Evolutionary conservation across 305 asterid species (phyloP).

Genomic region (Lippia alba): DNA sequence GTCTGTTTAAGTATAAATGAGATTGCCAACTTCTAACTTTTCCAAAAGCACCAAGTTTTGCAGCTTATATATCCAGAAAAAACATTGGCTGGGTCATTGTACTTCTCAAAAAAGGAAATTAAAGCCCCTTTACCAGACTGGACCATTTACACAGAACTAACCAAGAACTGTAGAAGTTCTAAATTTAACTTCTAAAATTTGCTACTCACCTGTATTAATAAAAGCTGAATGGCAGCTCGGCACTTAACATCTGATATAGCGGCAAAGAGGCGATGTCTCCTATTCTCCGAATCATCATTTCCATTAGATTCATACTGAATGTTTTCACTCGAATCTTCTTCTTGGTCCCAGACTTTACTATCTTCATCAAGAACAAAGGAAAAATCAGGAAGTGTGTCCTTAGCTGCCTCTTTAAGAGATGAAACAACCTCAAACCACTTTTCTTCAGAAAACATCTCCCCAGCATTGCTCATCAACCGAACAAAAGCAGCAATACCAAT

Average conservation of each 20-base stretch:
- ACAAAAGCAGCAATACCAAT: conserved; percentile 98
- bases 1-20: too few relatives aligned
- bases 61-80: not conserved
- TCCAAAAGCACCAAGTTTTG: too few relatives aligned
- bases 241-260: conserved; percentile 87
- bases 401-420: conserved; percentile 84
- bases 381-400: conserved; percentile 84
- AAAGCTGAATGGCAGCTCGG: conserved; percentile 95
- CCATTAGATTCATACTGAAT: conserved; percentile 62
- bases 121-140: not conserved
- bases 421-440: conserved; percentile 94
- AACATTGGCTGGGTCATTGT: not conserved
- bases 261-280: conserved; percentile 64
- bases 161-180: conserved; percentile 24
- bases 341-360: conserved; percentile 46
- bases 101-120: not conserved
- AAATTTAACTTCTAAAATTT: conserved; percentile 10
- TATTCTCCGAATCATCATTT: conserved; percentile 61
- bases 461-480: conserved; percentile 97
- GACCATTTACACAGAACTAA: not conserved
- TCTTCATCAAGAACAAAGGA: conserved; percentile 77
- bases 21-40: too few relatives aligned
- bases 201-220: conserved; percentile 80
- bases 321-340: conserved; percentile 54
- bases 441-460: conserved; percentile 88